Conservation (phyloP, 164 flowering plant genomes). For the Protea cynaroides region DNA sequence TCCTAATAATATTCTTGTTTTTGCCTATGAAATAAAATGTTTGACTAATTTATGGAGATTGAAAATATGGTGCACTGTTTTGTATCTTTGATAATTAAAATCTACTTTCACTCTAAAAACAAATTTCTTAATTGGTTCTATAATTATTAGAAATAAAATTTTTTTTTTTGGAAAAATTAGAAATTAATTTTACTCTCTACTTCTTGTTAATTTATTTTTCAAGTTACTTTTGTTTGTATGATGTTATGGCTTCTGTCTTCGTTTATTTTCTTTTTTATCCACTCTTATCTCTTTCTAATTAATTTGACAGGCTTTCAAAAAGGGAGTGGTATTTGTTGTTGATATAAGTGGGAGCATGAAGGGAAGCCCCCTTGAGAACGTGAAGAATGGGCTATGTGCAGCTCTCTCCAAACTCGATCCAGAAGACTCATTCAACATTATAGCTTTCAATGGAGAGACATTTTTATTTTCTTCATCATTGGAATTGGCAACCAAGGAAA, state of each 20-base stretch:
- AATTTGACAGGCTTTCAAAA: constrained; percentile 60
- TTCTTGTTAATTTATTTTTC: not conserved
- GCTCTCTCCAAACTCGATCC: constrained; percentile 55
- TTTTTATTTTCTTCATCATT: constrained; percentile 56
- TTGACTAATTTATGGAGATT: no score
- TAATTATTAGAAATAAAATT: no score
- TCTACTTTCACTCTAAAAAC: no score
- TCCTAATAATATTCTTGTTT: no score
- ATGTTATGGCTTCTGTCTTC: not conserved
- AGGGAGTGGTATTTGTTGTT: constrained; percentile 65
- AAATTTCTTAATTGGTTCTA: no score
- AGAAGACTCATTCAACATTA: constrained; percentile 65
- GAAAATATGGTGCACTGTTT: no score
- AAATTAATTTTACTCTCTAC: no score
- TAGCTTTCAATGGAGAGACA: constrained; percentile 71
- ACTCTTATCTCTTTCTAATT: constrained; percentile 10
- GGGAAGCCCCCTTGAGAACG: constrained; percentile 63
- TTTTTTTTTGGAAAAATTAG: no score
- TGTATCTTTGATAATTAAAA: no score
- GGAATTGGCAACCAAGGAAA: constrained; percentile 58
- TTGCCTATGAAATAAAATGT: no score
- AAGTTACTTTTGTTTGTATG: not conserved
- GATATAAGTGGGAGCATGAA: constrained; percentile 93
- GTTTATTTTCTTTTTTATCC: not conserved
- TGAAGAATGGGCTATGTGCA: constrained; percentile 48